Percentiles rank a stretch among this genome's conserved stretches.
Conservation (phyloP, 2,329 filamentous ascomycete species). For the Aspergillus floridensis region DNA sequence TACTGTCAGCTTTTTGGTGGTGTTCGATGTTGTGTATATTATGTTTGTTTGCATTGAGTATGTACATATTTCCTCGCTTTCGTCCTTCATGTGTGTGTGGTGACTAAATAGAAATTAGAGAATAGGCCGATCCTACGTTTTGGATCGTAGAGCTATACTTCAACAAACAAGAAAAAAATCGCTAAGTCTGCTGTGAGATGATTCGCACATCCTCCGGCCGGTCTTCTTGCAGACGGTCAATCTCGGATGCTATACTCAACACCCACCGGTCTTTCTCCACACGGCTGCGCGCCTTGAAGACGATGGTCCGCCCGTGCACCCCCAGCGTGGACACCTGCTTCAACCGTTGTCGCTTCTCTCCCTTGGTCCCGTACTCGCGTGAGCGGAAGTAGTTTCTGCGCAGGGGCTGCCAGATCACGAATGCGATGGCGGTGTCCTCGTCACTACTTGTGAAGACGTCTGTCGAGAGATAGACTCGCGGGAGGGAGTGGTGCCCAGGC, state of each 20-base stretch:
- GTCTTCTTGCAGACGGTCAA: conserved; percentile 55
- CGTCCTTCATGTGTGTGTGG: not conserved
- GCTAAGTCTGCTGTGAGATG: not conserved
- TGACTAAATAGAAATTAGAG: not conserved
- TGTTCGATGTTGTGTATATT: not conserved
- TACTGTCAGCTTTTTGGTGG: not conserved
- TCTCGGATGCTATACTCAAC: conserved; percentile 63
- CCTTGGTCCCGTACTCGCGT: conserved; percentile 38
- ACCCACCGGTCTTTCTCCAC: conserved; percentile 69
- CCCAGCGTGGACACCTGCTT: conserved; percentile 61
- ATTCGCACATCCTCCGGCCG: conserved; percentile 51
- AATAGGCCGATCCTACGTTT: not conserved
- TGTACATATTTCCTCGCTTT: conserved; percentile 2
- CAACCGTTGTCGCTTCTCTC: conserved; percentile 47
- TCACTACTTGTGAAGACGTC: conserved; percentile 62
- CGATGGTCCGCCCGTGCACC: conserved; percentile 59
- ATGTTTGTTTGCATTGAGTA: conserved; percentile 8
- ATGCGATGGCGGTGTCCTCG: conserved; percentile 65
- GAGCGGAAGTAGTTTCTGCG: conserved; percentile 56
- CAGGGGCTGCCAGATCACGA: conserved; percentile 64
- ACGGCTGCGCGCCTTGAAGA: conserved; percentile 64
- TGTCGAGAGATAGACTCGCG: conserved; percentile 56
- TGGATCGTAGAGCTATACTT: not conserved
- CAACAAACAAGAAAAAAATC: not conserved
- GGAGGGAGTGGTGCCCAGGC: conserved; percentile 59